Evolutionary conservation across 371 early-diverging fungal species (phyloP).

Genomic region (Paraphysoderma sedebokerense): DNA sequence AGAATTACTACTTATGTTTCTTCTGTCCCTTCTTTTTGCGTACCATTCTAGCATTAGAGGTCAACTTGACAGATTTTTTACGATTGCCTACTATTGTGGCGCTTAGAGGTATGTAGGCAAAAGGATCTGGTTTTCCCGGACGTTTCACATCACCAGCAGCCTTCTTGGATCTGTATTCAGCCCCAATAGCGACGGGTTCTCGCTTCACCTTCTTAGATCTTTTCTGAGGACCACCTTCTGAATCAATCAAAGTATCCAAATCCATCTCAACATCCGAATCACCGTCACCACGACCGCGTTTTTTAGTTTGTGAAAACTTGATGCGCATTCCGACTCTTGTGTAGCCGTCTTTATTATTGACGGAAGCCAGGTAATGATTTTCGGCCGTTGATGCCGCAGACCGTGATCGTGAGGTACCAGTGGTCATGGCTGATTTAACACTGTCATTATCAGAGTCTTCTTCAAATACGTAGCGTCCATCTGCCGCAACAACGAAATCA

Average conservation of each 20-base stretch:
- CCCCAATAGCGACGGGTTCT: conserved; percentile 12
- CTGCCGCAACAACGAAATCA: conserved; percentile 42
- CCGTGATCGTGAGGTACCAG: background rate
- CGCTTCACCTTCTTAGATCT: background rate
- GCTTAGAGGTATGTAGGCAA: conserved; percentile 82
- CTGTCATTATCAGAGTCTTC: conserved; percentile 22
- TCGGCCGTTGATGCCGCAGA: conserved; percentile 15
- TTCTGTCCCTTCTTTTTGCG: no score
- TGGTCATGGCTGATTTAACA: background rate
- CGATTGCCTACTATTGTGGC: conserved; percentile 10
- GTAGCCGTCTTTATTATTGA: conserved; percentile 66
- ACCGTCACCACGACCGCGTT: conserved; percentile 22
- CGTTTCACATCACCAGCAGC: conserved; percentile 89
- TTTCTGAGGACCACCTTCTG: conserved; percentile 10
- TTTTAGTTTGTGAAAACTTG: conserved; percentile 38
- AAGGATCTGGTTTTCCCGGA: conserved; percentile 75
- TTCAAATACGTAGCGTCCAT: conserved; percentile 64
- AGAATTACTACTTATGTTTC: no score
- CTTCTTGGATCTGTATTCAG: conserved; percentile 44
- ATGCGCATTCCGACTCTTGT: conserved; percentile 65
- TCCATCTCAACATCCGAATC: conserved; percentile 33
- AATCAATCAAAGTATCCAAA: conserved; percentile 27
- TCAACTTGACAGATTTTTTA: background rate
- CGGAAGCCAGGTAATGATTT: conserved; percentile 67
- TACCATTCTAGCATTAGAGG: background rate